Conservation (phyloP, 2,329 filamentous ascomycete genomes). For the Epichloe sibirici region DNA sequence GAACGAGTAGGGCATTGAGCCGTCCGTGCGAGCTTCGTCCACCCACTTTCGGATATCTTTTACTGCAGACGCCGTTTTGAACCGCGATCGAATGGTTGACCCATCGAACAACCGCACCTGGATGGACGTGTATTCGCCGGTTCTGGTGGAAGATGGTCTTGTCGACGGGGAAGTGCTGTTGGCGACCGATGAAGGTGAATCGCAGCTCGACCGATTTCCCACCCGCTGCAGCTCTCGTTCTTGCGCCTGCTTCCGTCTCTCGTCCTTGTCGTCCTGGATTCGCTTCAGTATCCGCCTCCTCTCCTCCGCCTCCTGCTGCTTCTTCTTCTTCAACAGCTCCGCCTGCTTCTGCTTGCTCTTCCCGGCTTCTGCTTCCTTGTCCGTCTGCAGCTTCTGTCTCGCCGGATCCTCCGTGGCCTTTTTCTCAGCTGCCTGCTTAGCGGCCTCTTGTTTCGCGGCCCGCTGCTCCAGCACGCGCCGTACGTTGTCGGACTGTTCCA, state of each 20-base stretch:
- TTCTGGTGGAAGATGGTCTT: slow-evolving; percentile 16
- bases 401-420: slow-evolving; percentile 38
- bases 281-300: slow-evolving; percentile 58
- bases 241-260: slow-evolving; percentile 46
- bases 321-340: slow-evolving; percentile 47
- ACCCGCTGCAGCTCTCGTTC: slow-evolving; percentile 31
- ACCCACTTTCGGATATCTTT: slow-evolving; percentile 67
- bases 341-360: slow-evolving; percentile 32
- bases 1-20: slow-evolving; percentile 61
- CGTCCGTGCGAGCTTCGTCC: slow-evolving; percentile 46
- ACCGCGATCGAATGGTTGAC: slow-evolving; percentile 60
- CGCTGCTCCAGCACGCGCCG: slow-evolving; percentile 36
- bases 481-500: slow-evolving; percentile 21
- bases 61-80: slow-evolving; percentile 53
- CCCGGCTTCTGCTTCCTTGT: slow-evolving; percentile 26
- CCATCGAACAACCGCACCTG: slow-evolving; percentile 80
- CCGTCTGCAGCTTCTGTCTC: slow-evolving; percentile 33
- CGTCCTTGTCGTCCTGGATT: slow-evolving; percentile 66
- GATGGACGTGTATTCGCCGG: slow-evolving; percentile 36
- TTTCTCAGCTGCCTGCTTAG: slow-evolving; percentile 31
- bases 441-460: slow-evolving; percentile 30
- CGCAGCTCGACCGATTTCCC: slow-evolving; percentile 16
- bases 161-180: slow-evolving; percentile 20
- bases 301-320: slow-evolving; percentile 55
- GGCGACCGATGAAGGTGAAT: slow-evolving; percentile 18